These are phyloP conservation scores for Eutypella sp. DNA, from an alignment of 2,329 filamentous ascomycete genomes.

Conservation along the genomic window DNA sequence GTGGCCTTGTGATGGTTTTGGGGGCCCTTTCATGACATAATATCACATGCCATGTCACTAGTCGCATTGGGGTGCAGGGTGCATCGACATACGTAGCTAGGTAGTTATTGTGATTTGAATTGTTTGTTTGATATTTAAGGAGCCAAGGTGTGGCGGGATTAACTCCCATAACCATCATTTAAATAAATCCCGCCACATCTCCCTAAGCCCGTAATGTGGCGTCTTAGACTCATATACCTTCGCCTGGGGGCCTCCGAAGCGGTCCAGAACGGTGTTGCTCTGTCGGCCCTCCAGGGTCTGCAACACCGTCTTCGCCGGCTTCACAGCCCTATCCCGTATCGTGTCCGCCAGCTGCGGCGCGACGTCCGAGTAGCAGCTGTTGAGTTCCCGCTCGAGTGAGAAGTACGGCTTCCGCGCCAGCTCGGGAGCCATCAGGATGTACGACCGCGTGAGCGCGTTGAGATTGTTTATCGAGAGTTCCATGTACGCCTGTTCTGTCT, in stretches of 20 bases:
- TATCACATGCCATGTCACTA: not conserved
- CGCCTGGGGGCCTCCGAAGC: constrained; percentile 48
- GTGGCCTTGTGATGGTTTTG: too few relatives aligned
- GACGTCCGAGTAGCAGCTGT: constrained; percentile 77
- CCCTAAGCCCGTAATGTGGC: constrained; percentile 76
- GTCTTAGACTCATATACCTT: constrained; percentile 69
- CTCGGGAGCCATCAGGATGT: constrained; percentile 92
- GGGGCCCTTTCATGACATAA: not conserved
- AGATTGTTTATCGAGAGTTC: constrained; percentile 70
- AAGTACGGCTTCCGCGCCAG: constrained; percentile 93
- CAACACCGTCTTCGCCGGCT: constrained; percentile 35
- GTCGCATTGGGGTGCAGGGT: too few relatives aligned
- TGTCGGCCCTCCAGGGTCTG: constrained; percentile 35
- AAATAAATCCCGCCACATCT: constrained; percentile 84
- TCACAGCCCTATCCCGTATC: constrained; percentile 63
- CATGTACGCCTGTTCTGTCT: constrained; percentile 69
- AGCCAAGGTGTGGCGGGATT: too few relatives aligned
- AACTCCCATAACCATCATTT: constrained; percentile 2
- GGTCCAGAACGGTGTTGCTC: constrained; percentile 54
- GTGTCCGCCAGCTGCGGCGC: constrained; percentile 69
- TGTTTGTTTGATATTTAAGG: too few relatives aligned
- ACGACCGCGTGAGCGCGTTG: constrained; percentile 76
- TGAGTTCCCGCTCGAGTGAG: constrained; percentile 74
- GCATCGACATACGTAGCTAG: not conserved
- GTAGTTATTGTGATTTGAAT: too few relatives aligned